Conservation (phyloP, 1,284 basidiomycete genomes). For the Apiotrichum montevideense region DNA sequence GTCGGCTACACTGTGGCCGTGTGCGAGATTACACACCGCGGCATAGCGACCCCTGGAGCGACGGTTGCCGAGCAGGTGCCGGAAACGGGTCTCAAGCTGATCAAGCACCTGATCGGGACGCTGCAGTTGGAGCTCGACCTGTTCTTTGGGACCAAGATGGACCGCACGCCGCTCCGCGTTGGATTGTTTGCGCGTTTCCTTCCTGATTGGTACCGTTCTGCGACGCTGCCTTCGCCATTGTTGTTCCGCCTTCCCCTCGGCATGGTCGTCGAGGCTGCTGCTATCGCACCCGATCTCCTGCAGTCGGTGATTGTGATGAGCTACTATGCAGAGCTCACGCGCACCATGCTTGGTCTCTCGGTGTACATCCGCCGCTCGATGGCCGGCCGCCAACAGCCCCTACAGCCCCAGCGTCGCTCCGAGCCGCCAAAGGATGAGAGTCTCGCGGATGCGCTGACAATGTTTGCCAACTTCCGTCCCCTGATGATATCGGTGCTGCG, state of each 20-base stretch:
- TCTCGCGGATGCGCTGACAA: slow-evolving; percentile 25
- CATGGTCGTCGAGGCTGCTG: slow-evolving; percentile 78
- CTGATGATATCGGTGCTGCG: slow-evolving; percentile 46
- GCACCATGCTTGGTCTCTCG: slow-evolving; percentile 70
- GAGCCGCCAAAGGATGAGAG: slow-evolving; percentile 35
- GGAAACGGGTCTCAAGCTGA: slow-evolving; percentile 67
- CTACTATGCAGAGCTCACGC: slow-evolving; percentile 81
- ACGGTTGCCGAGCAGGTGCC: slow-evolving; percentile 67
- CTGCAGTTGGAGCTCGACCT: slow-evolving; percentile 50
- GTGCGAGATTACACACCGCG: slow-evolving; percentile 75
- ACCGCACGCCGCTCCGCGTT: slow-evolving; percentile 64
- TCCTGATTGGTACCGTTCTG: slow-evolving; percentile 79
- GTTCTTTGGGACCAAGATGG: slow-evolving; percentile 48
- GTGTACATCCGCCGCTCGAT: slow-evolving; percentile 41
- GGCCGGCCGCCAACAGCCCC: slow-evolving; percentile 20
- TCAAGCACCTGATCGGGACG: slow-evolving; percentile 66
- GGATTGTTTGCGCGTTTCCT: slow-evolving; percentile 79
- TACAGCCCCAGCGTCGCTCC: slow-evolving; percentile 42
- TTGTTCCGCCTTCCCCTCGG: slow-evolving; percentile 81
- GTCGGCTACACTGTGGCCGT: slow-evolving; percentile 79
- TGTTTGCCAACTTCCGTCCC: slow-evolving; percentile 34
- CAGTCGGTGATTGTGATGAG: slow-evolving; percentile 74
- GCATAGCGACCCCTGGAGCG: slow-evolving; percentile 48
- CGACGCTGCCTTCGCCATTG: slow-evolving; percentile 66
- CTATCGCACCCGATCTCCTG: slow-evolving; percentile 79